phyloP scores from a whole-genome alignment of 2,329 filamentous ascomycete species.

The Paracoccidioides lutzii region DNA sequence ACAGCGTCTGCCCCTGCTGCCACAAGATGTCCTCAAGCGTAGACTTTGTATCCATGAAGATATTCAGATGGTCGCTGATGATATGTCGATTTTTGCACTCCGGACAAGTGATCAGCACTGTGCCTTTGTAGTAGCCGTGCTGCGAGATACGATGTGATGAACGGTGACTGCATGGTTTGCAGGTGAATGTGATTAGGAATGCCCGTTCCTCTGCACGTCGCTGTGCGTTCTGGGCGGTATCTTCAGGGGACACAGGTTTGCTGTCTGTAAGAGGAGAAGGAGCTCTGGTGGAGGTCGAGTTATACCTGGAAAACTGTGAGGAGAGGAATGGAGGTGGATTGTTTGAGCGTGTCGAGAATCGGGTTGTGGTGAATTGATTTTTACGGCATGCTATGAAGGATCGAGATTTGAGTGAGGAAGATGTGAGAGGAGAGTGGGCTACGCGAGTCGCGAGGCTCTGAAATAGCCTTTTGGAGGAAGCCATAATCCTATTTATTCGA shows the following conservation, averaged over 20 bases:
- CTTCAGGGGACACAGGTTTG: constrained; percentile 20
- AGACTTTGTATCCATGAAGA: constrained; percentile 34
- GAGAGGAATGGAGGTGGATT: constrained; percentile 1
- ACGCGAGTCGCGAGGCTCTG: constrained; percentile 2
- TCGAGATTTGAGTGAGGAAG: constrained; percentile 5
- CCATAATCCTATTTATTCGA: constrained; percentile 4
- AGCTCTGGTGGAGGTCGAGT: constrained; percentile 19
- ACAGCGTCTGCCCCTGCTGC: constrained; percentile 51
- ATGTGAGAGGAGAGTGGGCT: background rate
- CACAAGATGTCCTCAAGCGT: constrained; percentile 33
- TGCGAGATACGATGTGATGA: constrained; percentile 82
- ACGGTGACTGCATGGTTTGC: constrained; percentile 66
- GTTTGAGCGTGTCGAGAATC: background rate
- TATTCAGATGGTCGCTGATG: constrained; percentile 76
- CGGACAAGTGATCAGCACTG: constrained; percentile 79
- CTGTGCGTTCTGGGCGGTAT: constrained; percentile 24
- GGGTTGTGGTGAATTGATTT: background rate
- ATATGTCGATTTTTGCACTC: constrained; percentile 75
- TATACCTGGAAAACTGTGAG: constrained; percentile 15
- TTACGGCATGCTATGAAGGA: background rate
- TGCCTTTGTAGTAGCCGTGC: constrained; percentile 87
- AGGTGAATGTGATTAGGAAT: constrained; percentile 87
- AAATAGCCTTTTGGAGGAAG: constrained; percentile 4
- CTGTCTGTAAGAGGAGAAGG: constrained; percentile 24
- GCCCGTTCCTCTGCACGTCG: constrained; percentile 44